Conservation (phyloP, 148 eudicot species). For the Tetragonia tetragonoides region DNA sequence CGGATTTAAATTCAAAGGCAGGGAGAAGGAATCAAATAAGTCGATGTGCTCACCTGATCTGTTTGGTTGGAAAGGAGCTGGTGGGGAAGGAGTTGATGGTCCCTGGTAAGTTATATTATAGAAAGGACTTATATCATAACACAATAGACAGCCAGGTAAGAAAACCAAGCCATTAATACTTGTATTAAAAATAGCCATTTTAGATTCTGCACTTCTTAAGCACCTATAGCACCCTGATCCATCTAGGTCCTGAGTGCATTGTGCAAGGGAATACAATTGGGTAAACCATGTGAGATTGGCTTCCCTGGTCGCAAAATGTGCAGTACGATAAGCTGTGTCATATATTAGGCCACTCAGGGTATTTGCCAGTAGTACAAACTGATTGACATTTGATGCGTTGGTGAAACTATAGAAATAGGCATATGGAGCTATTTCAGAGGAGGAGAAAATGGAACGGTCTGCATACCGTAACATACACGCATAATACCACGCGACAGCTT, state of each 20-base stretch:
- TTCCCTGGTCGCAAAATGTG: slow-evolving; percentile 10
- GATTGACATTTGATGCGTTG: background rate
- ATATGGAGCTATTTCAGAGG: background rate
- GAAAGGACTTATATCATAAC: slow-evolving; percentile 5
- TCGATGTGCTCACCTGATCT: no score
- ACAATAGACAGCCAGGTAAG: slow-evolving; percentile 11
- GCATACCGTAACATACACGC: slow-evolving; percentile 29
- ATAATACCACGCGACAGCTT: slow-evolving; percentile 15
- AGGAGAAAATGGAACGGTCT: slow-evolving; percentile 17
- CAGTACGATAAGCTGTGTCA: background rate
- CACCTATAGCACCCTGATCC: slow-evolving; percentile 7
- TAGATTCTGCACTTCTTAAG: background rate
- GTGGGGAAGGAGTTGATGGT: slow-evolving; percentile 1
- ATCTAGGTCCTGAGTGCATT: slow-evolving; percentile 22
- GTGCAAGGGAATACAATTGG: slow-evolving; percentile 20
- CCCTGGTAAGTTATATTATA: background rate
- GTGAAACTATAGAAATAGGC: rapidly evolving
- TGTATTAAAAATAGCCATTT: background rate
- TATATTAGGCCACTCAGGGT: background rate
- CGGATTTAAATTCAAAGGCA: background rate
- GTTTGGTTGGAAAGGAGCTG: no score
- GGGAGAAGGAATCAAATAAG: background rate
- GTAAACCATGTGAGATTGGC: background rate
- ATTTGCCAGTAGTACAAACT: background rate
- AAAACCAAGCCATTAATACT: background rate